Percentiles rank a stretch among this genome's conserved stretches.
These are phyloP conservation scores for Aureobasidium pullulans DNA, from an alignment of 2,329 filamentous ascomycete species.

Conservation along the genomic window DNA sequence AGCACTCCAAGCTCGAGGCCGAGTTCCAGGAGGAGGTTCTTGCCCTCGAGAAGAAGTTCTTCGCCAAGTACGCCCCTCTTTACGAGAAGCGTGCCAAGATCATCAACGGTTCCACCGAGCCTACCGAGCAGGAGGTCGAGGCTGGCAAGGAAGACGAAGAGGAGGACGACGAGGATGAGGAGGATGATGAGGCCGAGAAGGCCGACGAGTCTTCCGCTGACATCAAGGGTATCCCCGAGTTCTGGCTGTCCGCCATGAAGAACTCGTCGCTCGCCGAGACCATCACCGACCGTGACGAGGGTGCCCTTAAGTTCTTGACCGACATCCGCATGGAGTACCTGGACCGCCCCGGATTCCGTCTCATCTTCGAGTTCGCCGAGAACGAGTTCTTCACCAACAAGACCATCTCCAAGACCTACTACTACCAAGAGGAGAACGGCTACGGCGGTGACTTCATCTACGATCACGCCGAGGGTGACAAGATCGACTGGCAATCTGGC, in stretches of 20 bases:
- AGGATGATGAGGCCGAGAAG: slow-evolving; percentile 53
- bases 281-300: slow-evolving; percentile 96
- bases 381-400: slow-evolving; percentile 99
- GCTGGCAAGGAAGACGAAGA: slow-evolving; percentile 75
- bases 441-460: slow-evolving; percentile 99
- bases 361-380: slow-evolving; percentile 93
- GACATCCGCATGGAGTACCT: slow-evolving; percentile 99
- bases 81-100: slow-evolving; percentile 94
- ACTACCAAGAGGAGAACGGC: slow-evolving; percentile 96
- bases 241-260: slow-evolving; percentile 99
- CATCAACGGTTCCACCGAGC: slow-evolving; percentile 79
- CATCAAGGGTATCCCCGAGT: slow-evolving; percentile 85
- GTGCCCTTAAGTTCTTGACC: slow-evolving; percentile 77
- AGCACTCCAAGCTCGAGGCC: slow-evolving; percentile 95
- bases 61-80: slow-evolving; percentile 94
- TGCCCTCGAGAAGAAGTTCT: slow-evolving; percentile 98
- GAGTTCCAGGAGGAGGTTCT: slow-evolving; percentile 98
- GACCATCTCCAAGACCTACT: slow-evolving; percentile 95
- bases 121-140: slow-evolving; percentile 78
- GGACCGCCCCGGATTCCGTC: slow-evolving; percentile 92
- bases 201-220: slow-evolving; percentile 46
- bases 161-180: slow-evolving; percentile 44
- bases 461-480: slow-evolving; percentile 95
- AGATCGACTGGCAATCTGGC: slow-evolving; percentile 91
- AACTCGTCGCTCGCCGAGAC: slow-evolving; percentile 98